Evolutionary conservation across 176 grass and related monocot genomes (phyloP), one percentile per base, ranked within the genome.

Genomic region (Metroxylon sagu): DNA sequence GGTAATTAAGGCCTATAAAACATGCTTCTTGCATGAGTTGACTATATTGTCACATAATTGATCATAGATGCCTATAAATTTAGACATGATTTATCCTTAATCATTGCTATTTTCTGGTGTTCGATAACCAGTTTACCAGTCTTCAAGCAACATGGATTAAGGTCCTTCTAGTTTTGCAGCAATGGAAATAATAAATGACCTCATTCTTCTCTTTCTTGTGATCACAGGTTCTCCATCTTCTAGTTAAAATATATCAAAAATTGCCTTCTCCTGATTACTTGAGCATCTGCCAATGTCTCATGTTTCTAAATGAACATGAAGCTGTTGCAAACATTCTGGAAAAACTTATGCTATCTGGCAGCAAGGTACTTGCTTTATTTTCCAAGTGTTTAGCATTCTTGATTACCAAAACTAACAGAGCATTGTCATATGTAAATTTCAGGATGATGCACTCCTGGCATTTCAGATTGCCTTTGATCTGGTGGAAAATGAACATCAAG

Each of bases 381-480:
- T 78, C 73, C 8, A 43, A 29, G 14, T 48, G 49, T 16, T 48
- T 19, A 17, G 19, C 17, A 26, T 19, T 16, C 19, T 50, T 15
- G 43, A 65, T 65, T 51, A 51, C 18, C 18, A 55, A 63, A 48
- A 21, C 50, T 73, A 53, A 63, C 5, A 26, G 39, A 17, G 48
- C 63, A 5, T 14, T 39, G 5, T 57, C 61, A 56, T 76, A 71
- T 72, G 63, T 29, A 65, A 63, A 75, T 60, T 83, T 16, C 82
- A 98, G 94, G 94, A 99, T 74, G 94, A 93, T 83, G 60, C 77
- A 58, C 82, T 99, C 19, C 77, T 93, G 25, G 84, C 88, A 26
- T 99, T 85, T 84, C 94, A 99, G 71, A 99, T 99, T 83, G 88
- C 85, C 48, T 99, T 99, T 29, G 88, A 99, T 80, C 79, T 93